phyloP scores from a whole-genome alignment of 2,329 filamentous ascomycete genomes.

The Arthrobotrys iridis region DNA sequence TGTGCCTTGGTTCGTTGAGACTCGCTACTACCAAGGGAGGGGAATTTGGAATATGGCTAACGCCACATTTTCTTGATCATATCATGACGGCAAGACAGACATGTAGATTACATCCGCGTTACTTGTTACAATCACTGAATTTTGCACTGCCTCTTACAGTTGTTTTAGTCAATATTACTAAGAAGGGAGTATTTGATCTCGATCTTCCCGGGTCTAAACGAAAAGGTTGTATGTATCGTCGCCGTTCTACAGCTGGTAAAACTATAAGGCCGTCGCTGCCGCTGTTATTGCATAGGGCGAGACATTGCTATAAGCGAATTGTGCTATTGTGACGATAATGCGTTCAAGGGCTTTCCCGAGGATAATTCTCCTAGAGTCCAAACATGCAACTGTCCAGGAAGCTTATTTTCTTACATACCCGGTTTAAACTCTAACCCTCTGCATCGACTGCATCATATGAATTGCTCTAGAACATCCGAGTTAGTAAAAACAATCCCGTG shows the following conservation, averaged over 20 bases:
- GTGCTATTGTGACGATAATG: neutral
- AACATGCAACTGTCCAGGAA: neutral
- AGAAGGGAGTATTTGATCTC: neutral
- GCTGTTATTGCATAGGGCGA: constrained; percentile 14
- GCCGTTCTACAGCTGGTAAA: neutral
- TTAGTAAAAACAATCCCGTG: constrained; percentile 30
- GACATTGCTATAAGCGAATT: constrained; percentile 27
- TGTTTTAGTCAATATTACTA: neutral
- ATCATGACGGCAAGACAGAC: neutral
- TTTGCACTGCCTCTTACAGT: constrained; percentile 5
- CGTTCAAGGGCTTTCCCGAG: neutral
- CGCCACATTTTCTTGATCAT: constrained; percentile 26
- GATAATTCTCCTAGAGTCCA: constrained; percentile 17
- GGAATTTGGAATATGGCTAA: constrained; percentile 36
- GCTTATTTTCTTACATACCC: neutral
- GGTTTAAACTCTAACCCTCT: constrained; percentile 29
- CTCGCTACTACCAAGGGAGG: neutral
- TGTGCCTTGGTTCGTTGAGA: constrained; percentile 3
- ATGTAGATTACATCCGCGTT: neutral
- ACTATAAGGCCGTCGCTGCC: neutral
- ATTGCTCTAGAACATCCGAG: constrained; percentile 34
- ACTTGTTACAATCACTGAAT: neutral
- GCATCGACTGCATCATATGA: constrained; percentile 52
- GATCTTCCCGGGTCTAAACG: neutral
- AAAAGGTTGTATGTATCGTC: neutral